Percentiles rank a stretch among this genome's conserved stretches.
Evolutionary conservation across 495 filamentous ascomycete genomes (phyloP).

Genomic region (Tuber melanosporum): DNA sequence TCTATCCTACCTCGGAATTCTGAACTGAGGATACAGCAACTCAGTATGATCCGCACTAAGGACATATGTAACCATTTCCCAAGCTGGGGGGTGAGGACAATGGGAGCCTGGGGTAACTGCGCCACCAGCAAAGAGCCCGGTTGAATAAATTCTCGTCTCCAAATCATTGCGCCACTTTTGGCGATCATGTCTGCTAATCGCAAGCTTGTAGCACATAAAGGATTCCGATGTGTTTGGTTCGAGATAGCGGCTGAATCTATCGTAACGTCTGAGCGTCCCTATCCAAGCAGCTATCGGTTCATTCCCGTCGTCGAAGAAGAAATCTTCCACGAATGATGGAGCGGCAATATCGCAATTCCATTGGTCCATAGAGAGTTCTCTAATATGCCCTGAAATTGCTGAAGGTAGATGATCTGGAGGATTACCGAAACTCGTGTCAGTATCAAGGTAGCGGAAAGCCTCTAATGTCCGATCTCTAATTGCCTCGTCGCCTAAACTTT

Average conservation of each 20-base stretch:
- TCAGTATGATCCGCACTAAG: slow-evolving; percentile 1
- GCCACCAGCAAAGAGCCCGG: background rate
- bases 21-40: background rate
- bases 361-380: background rate
- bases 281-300: background rate
- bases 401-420: background rate
- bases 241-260: background rate
- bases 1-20: background rate
- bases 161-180: background rate
- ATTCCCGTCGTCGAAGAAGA: background rate
- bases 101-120: background rate
- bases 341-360: background rate
- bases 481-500: background rate
- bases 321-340: background rate
- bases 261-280: background rate
- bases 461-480: background rate
- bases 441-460: background rate
- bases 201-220: background rate
- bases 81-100: background rate
- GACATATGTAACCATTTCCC: background rate
- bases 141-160: background rate
- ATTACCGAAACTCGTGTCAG: background rate
- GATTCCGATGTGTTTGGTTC: background rate
- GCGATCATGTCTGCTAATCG: background rate
- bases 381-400: background rate